Conservation (phyloP, 371 early-diverging fungal genomes). For the Mucor irregularis region DNA sequence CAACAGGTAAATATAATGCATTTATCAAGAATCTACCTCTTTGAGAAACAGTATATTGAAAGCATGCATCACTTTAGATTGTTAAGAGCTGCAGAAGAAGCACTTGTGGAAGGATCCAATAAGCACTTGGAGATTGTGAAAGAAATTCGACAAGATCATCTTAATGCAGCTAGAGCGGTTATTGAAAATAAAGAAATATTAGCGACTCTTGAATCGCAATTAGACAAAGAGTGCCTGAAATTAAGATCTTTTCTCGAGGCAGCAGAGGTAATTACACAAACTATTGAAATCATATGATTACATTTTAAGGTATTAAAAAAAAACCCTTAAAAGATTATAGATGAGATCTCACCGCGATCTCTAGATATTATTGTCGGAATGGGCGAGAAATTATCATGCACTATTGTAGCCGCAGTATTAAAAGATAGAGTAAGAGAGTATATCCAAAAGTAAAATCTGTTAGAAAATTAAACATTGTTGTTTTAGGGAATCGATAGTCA, state of each 20-base stretch:
- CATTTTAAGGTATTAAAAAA: neutral
- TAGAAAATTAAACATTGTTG: neutral
- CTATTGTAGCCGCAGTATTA: conserved; percentile 81
- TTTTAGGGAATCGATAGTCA: conserved; percentile 77
- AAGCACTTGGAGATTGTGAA: conserved; percentile 77
- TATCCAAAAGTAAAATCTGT: neutral
- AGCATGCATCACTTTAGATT: too few species aligned
- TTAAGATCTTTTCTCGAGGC: conserved; percentile 88
- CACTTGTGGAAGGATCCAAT: conserved; percentile 59
- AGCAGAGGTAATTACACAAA: conserved; percentile 67
- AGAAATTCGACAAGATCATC: conserved; percentile 82
- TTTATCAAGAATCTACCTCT: neutral
- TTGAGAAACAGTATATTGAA: too few species aligned
- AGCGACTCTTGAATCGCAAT: conserved; percentile 46
- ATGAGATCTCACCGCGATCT: conserved; percentile 96
- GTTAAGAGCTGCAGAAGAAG: conserved; percentile 71
- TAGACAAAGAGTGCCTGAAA: conserved; percentile 77
- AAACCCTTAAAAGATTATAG: conserved; percentile 70
- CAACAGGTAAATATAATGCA: conserved; percentile 44
- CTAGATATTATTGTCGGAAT: conserved; percentile 94
- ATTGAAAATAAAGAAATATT: conserved; percentile 57
- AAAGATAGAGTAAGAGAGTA: conserved; percentile 51
- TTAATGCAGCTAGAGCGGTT: conserved; percentile 67
- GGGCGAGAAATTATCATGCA: conserved; percentile 93
- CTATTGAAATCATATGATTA: neutral